Percentiles rank a stretch among this genome's conserved stretches.
Conservation (phyloP, 352 stramenopile genomes). For the Globisporangium uncinulatum region DNA sequence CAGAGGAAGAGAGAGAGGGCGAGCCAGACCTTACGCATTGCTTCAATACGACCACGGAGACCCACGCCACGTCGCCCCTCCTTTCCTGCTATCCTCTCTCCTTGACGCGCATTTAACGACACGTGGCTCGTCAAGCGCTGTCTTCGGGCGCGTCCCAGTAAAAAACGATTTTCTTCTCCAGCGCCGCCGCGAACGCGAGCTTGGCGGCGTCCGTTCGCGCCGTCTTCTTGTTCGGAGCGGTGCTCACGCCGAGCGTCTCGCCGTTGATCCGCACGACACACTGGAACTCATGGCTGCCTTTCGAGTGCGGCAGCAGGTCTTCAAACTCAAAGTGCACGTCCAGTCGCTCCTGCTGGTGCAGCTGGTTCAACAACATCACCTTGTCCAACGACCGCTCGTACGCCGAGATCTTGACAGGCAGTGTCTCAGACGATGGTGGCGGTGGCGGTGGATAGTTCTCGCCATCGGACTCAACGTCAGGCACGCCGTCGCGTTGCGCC, state of each 20-base stretch:
- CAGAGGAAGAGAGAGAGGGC: too few relatives aligned
- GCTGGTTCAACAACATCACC: slow-evolving; percentile 47
- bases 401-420: slow-evolving; percentile 23
- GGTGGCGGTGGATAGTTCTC: slow-evolving; percentile 18
- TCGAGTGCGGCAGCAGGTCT: slow-evolving; percentile 30
- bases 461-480: slow-evolving; percentile 20
- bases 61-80: background rate
- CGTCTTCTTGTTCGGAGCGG: slow-evolving; percentile 82
- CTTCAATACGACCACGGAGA: too few relatives aligned
- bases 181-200: slow-evolving; percentile 68
- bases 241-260: slow-evolving; percentile 22
- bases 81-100: background rate
- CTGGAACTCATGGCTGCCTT: slow-evolving; percentile 36
- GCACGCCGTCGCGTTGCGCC: slow-evolving; percentile 33
- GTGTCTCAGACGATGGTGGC: background rate
- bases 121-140: background rate
- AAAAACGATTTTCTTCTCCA: slow-evolving; percentile 46
- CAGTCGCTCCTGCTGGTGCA: slow-evolving; percentile 36
- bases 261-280: slow-evolving; percentile 49
- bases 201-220: slow-evolving; percentile 44
- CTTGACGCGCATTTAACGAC: background rate
- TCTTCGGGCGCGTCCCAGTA: slow-evolving; percentile 22
- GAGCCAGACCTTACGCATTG: too few relatives aligned
- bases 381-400: slow-evolving; percentile 39
- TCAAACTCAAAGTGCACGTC: slow-evolving; percentile 37